phyloP scores from a whole-genome alignment of 2,329 filamentous ascomycete genomes.

The Domatiomyces catenatus region DNA sequence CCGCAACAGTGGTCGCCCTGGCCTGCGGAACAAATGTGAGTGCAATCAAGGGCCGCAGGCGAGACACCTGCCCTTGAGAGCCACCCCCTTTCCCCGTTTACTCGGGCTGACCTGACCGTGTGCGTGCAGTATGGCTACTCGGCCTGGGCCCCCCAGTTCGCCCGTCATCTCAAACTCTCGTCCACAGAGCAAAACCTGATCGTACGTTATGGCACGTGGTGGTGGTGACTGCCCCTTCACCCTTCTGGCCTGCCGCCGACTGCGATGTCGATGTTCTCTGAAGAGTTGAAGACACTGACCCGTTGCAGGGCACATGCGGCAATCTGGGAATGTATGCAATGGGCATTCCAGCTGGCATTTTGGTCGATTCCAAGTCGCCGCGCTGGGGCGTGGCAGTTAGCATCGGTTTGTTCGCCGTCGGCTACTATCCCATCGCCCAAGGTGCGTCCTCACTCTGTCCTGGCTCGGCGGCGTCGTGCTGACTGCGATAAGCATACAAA shows the following conservation, averaged over 20 bases:
- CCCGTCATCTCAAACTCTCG: constrained; percentile 67
- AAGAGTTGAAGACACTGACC: constrained; percentile 18
- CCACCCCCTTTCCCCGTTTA: background rate
- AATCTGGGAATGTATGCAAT: constrained; percentile 80
- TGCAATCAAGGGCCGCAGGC: constrained; percentile 5
- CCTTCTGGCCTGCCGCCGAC: too few species aligned
- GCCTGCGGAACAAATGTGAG: constrained; percentile 86
- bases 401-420: constrained; percentile 53
- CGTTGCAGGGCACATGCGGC: constrained; percentile 35
- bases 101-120: constrained; percentile 1
- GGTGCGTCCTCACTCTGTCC: constrained; percentile 15
- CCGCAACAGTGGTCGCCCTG: constrained; percentile 68
- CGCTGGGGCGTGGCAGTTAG: constrained; percentile 64
- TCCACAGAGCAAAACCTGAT: constrained; percentile 91
- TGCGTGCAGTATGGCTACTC: constrained; percentile 77
- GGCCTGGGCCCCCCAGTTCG: constrained; percentile 93
- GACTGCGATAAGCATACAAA: constrained; percentile 48
- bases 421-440: constrained; percentile 69
- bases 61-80: background rate
- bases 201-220: constrained; percentile 32
- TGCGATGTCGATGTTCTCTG: too few species aligned
- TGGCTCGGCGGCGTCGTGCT: too few species aligned
- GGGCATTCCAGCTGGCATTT: constrained; percentile 75
- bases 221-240: background rate
- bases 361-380: constrained; percentile 71